phyloP scores from a whole-genome alignment of 371 early-diverging fungal species.

The Mortierella polycephala region DNA sequence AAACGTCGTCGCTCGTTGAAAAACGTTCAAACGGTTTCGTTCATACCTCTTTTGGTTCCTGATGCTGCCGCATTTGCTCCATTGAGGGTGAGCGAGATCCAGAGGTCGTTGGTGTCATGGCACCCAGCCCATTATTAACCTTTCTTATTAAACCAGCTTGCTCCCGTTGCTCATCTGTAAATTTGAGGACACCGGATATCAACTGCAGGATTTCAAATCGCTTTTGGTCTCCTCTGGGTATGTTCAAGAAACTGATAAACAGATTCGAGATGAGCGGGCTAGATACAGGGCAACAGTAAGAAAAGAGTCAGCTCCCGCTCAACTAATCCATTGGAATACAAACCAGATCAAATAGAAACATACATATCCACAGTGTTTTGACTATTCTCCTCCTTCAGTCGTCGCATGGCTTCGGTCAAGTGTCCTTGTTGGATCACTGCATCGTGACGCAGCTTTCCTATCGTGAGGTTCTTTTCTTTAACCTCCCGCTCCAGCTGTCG shows the following conservation, averaged over 20 bases:
- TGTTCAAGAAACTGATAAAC: slow-evolving; percentile 83
- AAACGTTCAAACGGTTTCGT: not conserved
- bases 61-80: slow-evolving; percentile 55
- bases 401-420: slow-evolving; percentile 86
- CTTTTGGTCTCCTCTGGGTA: slow-evolving; percentile 89
- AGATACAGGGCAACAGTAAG: not conserved
- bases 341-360: not conserved
- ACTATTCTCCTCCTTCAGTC: slow-evolving; percentile 79
- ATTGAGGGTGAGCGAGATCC: slow-evolving; percentile 54
- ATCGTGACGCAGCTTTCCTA: slow-evolving; percentile 87
- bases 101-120: slow-evolving; percentile 48
- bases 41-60: slow-evolving; percentile 47
- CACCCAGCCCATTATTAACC: slow-evolving; percentile 49
- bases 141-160: slow-evolving; percentile 83
- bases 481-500: slow-evolving; percentile 78
- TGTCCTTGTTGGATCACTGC: slow-evolving; percentile 88
- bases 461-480: slow-evolving; percentile 75
- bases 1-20: not conserved
- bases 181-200: slow-evolving; percentile 87
- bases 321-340: too few relatives aligned
- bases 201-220: slow-evolving; percentile 89
- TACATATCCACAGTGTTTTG: slow-evolving; percentile 84
- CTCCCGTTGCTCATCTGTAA: slow-evolving; percentile 88
- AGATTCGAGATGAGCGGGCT: slow-evolving; percentile 88
- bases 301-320: not conserved